Base-by-base conservation (phyloP, 1,284 basidiomycete genomes). In the Blastosporella zonata region DNA sequence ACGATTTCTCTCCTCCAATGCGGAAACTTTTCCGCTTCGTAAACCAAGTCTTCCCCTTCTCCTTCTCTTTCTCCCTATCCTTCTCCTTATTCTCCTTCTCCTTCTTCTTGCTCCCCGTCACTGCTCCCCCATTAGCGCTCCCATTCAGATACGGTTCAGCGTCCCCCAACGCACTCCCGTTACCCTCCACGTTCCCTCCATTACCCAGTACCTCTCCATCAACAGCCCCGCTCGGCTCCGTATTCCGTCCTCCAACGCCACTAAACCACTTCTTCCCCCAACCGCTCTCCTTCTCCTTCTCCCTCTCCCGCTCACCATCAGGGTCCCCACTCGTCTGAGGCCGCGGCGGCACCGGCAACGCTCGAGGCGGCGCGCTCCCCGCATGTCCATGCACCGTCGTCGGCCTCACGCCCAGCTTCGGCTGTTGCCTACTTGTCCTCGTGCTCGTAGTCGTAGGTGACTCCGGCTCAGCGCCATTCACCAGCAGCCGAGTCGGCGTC, bases 21-120 rank as follows among this genome's bases (percentile, higher is more conserved):
- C 63, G 64, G 46, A 73, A 59, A 48, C 77, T 77, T 65, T 74
- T 77, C 54, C 77, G 72, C 59, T 77, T 79, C 53, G 57, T 57
- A 46, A 84, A 79, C 84, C 84, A 87, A 40, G 67, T 65, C 55
- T 66, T 73, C 7, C 57, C 55, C 10, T 52, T 60, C 23, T 63
- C 60, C 46, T 60, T 61, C 25, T 70, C 69, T 55, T 68, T 72
- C 50, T 64, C 68, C 46, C 61, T 59, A 18, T 61, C 64, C 31
- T 59, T 62, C 34, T 22, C 40, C n/a, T 31, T 44, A 9, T 10
- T 34, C 33, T 22, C 49, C 46, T 61, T 59, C 21, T 61, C 64
- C 31, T 59, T 62, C 34, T 22, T 43, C n/a, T 31, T 44, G 13
- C n/a, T 34, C 33, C 27, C 49, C 13, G 8, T 12, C 17, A 22